These are phyloP conservation scores for Arthrinium puccinioides DNA, from an alignment of 2,329 filamentous ascomycete genomes.

Conservation along the genomic window DNA sequence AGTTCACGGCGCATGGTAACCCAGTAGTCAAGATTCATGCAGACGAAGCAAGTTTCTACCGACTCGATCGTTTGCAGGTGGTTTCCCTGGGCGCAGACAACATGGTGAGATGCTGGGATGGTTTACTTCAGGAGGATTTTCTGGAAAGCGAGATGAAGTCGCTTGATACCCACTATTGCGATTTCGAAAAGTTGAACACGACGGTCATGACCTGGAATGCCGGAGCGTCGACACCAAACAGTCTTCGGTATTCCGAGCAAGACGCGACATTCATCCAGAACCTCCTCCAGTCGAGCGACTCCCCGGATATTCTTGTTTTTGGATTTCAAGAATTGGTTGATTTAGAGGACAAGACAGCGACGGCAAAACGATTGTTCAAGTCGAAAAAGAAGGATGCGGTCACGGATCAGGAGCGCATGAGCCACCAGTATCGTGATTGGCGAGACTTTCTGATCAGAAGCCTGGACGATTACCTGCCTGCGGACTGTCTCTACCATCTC, in stretches of 20 bases:
- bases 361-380: slow-evolving; percentile 90
- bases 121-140: slow-evolving; percentile 88
- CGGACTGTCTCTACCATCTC: slow-evolving; percentile 71
- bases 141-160: slow-evolving; percentile 85
- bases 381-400: slow-evolving; percentile 74
- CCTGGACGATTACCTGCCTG: slow-evolving; percentile 76
- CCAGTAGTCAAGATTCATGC: slow-evolving; percentile 71
- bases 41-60: slow-evolving; percentile 79
- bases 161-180: slow-evolving; percentile 75
- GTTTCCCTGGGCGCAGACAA: slow-evolving; percentile 84
- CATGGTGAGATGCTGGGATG: slow-evolving; percentile 81
- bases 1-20: slow-evolving; percentile 86
- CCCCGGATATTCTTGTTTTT: slow-evolving; percentile 88
- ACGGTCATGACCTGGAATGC: slow-evolving; percentile 94
- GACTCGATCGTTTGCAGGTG: slow-evolving; percentile 75
- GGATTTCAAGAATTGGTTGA: slow-evolving; percentile 99
- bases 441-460: slow-evolving; percentile 78
- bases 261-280: slow-evolving; percentile 77
- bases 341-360: slow-evolving; percentile 93
- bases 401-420: slow-evolving; percentile 84
- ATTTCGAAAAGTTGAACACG: slow-evolving; percentile 73
- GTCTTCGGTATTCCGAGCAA: slow-evolving; percentile 60
- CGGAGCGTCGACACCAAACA: slow-evolving; percentile 86
- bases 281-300: slow-evolving; percentile 66
- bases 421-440: slow-evolving; percentile 95